Conservation (phyloP, 78 protist species). For the Polysphondylium violaceum region DNA sequence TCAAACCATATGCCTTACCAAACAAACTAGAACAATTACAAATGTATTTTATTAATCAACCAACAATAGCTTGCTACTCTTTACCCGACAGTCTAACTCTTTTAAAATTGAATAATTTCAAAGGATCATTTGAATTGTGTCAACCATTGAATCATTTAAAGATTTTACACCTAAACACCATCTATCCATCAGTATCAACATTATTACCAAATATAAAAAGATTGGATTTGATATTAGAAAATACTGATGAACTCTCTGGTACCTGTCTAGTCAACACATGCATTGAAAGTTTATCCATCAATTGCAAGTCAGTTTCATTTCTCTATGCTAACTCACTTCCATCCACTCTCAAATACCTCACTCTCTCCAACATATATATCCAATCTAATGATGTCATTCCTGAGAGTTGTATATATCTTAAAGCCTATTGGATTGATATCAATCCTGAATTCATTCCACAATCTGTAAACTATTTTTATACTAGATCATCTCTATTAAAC, state of each 20-base stretch:
- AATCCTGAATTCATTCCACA: too few species aligned
- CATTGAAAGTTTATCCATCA: background rate
- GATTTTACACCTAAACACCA: background rate
- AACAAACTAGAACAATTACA: too few species aligned
- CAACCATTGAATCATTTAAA: background rate
- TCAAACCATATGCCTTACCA: background rate
- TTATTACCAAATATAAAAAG: background rate
- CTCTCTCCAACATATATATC: background rate
- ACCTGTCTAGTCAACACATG: background rate
- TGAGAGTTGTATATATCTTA: background rate
- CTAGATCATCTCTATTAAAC: too few species aligned
- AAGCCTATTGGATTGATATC: too few species aligned
- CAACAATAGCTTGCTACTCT: background rate
- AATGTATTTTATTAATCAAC: background rate
- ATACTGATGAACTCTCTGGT: background rate
- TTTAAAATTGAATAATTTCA: background rate
- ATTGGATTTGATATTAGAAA: background rate
- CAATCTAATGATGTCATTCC: background rate
- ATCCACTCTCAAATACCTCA: background rate
- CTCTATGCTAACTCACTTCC: constrained; percentile 1
- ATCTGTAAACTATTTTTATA: background rate
- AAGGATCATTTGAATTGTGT: background rate
- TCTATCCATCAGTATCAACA: background rate
- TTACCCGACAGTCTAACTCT: background rate
- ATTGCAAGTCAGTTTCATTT: background rate